Evolutionary conservation across 305 asterid species (phyloP).

Genomic region (Andrographis paniculata): DNA sequence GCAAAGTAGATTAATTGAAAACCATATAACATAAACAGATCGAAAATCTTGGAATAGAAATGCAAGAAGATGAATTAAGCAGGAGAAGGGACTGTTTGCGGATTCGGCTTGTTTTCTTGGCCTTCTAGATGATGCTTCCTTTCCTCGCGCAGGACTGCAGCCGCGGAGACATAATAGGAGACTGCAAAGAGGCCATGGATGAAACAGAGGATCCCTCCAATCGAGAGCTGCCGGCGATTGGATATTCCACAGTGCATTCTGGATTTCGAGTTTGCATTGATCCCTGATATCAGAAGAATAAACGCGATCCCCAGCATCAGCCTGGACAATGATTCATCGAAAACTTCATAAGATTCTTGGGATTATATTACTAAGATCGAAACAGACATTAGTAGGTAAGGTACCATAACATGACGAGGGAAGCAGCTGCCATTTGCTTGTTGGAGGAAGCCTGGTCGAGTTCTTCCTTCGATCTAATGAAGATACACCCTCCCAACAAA

Average conservation of each 20-base stretch:
- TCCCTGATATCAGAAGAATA: slow-evolving; percentile 58
- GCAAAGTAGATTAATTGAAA: too few relatives aligned
- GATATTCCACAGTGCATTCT: slow-evolving; percentile 63
- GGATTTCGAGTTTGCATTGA: slow-evolving; percentile 45
- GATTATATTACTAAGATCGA: neutral
- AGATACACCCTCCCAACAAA: slow-evolving; percentile 56
- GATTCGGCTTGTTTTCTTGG: slow-evolving; percentile 28
- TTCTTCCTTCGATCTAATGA: slow-evolving; percentile 62
- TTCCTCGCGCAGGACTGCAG: slow-evolving; percentile 48
- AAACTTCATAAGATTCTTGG: neutral
- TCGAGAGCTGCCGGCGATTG: slow-evolving; percentile 43
- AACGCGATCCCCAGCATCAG: slow-evolving; percentile 51
- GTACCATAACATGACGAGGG: slow-evolving; percentile 69
- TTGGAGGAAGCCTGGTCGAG: slow-evolving; percentile 48
- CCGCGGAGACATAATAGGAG: slow-evolving; percentile 55
- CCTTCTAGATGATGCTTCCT: slow-evolving; percentile 24
- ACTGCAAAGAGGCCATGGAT: slow-evolving; percentile 73
- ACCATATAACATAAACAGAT: too few relatives aligned
- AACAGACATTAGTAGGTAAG: neutral
- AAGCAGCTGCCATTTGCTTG: slow-evolving; percentile 68
- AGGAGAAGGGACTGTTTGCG: slow-evolving; percentile 2
- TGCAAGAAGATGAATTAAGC: too few relatives aligned
- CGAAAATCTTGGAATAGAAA: too few relatives aligned
- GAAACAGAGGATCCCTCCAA: slow-evolving; percentile 80
- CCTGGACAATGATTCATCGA: slow-evolving; percentile 29